Evolutionary conservation across 257 asterid genomes (phyloP), one percentile per base, ranked within the genome.

Genomic region (Solanum peruvianum): DNA sequence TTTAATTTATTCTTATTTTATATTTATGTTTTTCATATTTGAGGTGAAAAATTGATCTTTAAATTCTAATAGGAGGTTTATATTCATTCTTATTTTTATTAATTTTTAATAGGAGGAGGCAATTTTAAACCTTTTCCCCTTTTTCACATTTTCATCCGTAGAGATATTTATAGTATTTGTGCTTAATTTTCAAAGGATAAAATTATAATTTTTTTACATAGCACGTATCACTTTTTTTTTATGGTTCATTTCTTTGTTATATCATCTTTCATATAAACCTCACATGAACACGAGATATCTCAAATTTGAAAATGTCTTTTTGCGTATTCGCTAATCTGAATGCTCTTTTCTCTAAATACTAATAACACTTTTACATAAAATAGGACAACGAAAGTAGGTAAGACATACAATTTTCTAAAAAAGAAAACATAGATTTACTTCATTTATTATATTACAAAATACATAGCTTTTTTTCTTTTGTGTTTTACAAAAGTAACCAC

Each of bases 231-330:
- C 11, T 0, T 20, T 2, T 58, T 58, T 1, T 7, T 3, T 56
- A 56, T 0, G 5, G 4, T 20, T 2, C 25, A 56, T 56, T 10
- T 21, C 67, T 21, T 60, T 20, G n/a, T 21, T 27, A 66, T 66
- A 11, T 0, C 0, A 29, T 11, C 20, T 25, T 25, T 64, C 72
- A 25, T 18, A 5, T 11, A 29, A 25, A 64, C 18, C 1, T 66
- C 0, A 18, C 20, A 66, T 66, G 20, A 66, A 66, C 10, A 25
- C 16, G 16, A 62, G n/a, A 62, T 62, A 27, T 67, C 4, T 0
- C 11, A 15, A 1, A 31, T 31, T 70, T 37, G 20, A 0, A 0
- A 4, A 69, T 29, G 13, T 0, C 0, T 12, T 16, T 33, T 70
- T 16, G 0, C 5, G 2, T 2, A 56, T 56, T 56, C 4, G 4